Evolutionary conservation across 164 flowering plant genomes (phyloP).

Genomic region (Magnolia changhungtana): DNA sequence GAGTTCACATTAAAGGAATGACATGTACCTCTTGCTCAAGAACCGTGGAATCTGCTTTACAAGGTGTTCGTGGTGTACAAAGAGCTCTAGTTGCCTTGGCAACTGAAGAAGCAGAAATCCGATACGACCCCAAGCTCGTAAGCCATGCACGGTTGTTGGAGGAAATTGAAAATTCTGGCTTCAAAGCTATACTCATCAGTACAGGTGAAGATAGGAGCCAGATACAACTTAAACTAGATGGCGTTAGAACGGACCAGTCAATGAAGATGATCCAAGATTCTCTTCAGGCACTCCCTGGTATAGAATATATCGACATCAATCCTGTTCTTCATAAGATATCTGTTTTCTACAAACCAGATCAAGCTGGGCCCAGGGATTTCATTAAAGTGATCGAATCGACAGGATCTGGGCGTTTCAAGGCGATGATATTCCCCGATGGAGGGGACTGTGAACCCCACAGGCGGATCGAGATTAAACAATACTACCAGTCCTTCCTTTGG

Average conservation of each 20-base stretch:
- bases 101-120: conserved; percentile 74
- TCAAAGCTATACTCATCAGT: conserved; percentile 60
- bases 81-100: conserved; percentile 75
- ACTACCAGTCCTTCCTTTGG: conserved; percentile 61
- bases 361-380: conserved; percentile 72
- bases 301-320: conserved; percentile 42
- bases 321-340: conserved; percentile 40
- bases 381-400: conserved; percentile 59
- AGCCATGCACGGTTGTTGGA: conserved; percentile 38
- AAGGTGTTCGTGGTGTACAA: conserved; percentile 49
- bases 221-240: conserved; percentile 61
- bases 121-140: conserved; percentile 50
- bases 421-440: conserved; percentile 51
- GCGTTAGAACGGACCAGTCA: conserved; percentile 35
- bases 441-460: conserved; percentile 42
- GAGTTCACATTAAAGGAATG: conserved; percentile 71
- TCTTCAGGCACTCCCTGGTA: conserved; percentile 69
- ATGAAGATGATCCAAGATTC: conserved; percentile 46
- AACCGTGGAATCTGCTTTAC: conserved; percentile 56
- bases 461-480: conserved; percentile 52
- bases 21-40: conserved; percentile 81
- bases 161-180: conserved; percentile 64
- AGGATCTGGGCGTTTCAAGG: conserved; percentile 52
- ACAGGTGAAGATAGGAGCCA: conserved; percentile 58
- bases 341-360: conserved; percentile 60